phyloP scores from a whole-genome alignment of 176 grass and related monocot genomes.

The Typha latifolia region DNA sequence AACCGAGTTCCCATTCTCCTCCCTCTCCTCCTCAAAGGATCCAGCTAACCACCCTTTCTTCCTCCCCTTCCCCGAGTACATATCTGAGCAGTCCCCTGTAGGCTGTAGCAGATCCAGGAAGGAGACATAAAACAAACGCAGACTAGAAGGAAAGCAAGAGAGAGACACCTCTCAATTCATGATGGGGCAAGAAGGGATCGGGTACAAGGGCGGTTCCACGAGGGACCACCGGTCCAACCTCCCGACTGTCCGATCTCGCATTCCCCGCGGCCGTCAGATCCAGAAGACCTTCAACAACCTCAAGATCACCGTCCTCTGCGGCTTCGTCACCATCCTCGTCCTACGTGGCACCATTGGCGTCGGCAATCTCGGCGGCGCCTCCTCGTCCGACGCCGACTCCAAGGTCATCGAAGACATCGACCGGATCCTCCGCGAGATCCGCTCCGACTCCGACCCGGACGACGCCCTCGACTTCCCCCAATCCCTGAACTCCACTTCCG shows the following conservation, averaged over 20 bases:
- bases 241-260: constrained; percentile 16
- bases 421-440: constrained; percentile 57
- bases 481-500: constrained; percentile 23
- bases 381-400: constrained; percentile 15
- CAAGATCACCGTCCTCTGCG: constrained; percentile 64
- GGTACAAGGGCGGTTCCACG: background rate
- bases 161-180: background rate
- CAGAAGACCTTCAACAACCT: constrained; percentile 48
- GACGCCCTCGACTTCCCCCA: constrained; percentile 10
- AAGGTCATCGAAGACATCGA: constrained; percentile 59
- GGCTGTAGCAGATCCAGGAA: background rate
- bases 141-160: background rate
- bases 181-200: constrained; percentile 2
- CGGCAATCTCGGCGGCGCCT: constrained; percentile 23
- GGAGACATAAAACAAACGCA: background rate
- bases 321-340: constrained; percentile 57
- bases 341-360: constrained; percentile 56
- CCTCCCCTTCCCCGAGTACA: background rate
- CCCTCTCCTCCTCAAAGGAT: background rate
- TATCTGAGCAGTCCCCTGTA: background rate
- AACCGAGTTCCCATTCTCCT: background rate
- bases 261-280: constrained; percentile 24
- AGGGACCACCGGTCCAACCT: background rate
- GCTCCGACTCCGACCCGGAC: constrained; percentile 49
- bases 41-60: background rate